Base-by-base conservation (phyloP, 345 rosid genomes). In the Clausena lansium region DNA sequence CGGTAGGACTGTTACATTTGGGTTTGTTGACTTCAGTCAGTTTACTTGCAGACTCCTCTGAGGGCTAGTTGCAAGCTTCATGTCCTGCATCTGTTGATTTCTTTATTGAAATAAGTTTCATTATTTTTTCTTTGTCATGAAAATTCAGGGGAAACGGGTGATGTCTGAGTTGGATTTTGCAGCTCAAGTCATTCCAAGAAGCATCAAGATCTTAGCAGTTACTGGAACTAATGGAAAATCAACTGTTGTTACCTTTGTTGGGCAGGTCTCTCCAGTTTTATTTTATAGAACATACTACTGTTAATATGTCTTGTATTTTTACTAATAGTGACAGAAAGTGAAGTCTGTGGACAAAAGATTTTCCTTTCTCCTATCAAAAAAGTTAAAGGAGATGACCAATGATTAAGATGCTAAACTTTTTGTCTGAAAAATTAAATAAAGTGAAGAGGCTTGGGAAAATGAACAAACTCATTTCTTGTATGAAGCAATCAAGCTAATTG, bases 191-290 rank as follows among this genome's bases (percentile, higher is more conserved):
- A 74, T 81, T 33, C 81, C 84, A 38, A 47, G 67, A 63, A 73
- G 71, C 47, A 61, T 81, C 47, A 84, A 64, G 74, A 79, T 79
- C 70, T 73, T 84, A 54, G 84, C 84, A 66, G 84, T 84, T 30
- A 81, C 83, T 22, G 84, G 87, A 74, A 84, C 77, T 41, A 84
- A 81, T 79, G 84, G 87, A 59, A 84, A 84, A 79, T 84, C 87
- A 70, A 81, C 84, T 78, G 81, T 77, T 76, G 82, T 80, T 30
- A 84, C 81, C 28, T 84, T 81, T 76, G 75, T 74, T 76, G 84
- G 87, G 54, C 84, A 81, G 83, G 84, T 84, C 70, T 76, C 76
- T 47, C 25, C 63, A 76, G n/a, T 13, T 36, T 38, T 38, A 28
- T 38, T 1, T 35, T 47, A 41, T 41, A 10, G 11, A 41, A 10